Evolutionary conservation across 2,329 filamentous ascomycete genomes (phyloP).

Genomic region (Diaporthe capsici): DNA sequence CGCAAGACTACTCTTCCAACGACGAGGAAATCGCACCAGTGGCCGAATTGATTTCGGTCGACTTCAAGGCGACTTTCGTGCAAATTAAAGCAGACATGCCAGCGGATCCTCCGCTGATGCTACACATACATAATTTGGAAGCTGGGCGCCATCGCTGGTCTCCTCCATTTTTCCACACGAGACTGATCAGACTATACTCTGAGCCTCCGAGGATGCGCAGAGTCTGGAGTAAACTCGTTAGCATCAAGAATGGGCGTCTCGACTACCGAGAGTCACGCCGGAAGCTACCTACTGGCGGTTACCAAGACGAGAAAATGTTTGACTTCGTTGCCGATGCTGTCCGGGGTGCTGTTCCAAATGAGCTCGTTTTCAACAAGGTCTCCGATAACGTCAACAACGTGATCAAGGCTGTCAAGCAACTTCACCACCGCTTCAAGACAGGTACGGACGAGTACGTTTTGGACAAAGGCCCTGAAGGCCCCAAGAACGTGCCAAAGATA

Average conservation of each 20-base stretch:
- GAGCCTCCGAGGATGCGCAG: slow-evolving; percentile 86
- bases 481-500: slow-evolving; percentile 88
- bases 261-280: slow-evolving; percentile 84
- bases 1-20: slow-evolving; percentile 52
- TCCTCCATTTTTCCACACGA: slow-evolving; percentile 82
- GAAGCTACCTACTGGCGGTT: slow-evolving; percentile 71
- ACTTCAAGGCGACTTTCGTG: slow-evolving; percentile 84
- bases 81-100: slow-evolving; percentile 93
- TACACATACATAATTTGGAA: slow-evolving; percentile 88
- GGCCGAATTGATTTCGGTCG: slow-evolving; percentile 82
- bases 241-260: slow-evolving; percentile 83
- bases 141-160: slow-evolving; percentile 90
- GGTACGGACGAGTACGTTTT: slow-evolving; percentile 90
- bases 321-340: slow-evolving; percentile 90
- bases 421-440: slow-evolving; percentile 93
- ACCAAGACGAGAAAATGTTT: slow-evolving; percentile 83
- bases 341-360: slow-evolving; percentile 89
- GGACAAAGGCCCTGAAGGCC: slow-evolving; percentile 85
- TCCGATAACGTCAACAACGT: slow-evolving; percentile 95
- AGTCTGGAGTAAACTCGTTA: slow-evolving; percentile 89
- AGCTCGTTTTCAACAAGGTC: slow-evolving; percentile 88
- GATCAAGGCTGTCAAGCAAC: slow-evolving; percentile 86
- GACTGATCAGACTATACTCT: slow-evolving; percentile 86
- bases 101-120: slow-evolving; percentile 89
- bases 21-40: slow-evolving; percentile 52